Evolutionary conservation across 495 filamentous ascomycete species (phyloP).

Genomic region (Daldinia bambusicola): DNA sequence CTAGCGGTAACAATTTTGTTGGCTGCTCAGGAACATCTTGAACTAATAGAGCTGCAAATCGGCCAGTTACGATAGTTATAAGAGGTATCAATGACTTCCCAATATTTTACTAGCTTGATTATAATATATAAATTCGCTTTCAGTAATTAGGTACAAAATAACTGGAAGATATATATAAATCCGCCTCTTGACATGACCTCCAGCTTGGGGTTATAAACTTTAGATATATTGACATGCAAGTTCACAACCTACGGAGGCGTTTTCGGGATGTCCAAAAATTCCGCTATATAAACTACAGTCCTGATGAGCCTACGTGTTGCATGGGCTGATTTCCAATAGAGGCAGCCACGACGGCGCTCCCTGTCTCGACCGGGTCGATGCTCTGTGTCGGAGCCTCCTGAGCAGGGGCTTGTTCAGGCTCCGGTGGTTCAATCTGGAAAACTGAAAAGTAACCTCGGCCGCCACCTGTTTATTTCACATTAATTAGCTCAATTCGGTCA

Average conservation of each 20-base stretch:
- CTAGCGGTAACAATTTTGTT: constrained; percentile 70
- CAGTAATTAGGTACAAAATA: neutral
- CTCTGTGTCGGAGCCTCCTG: constrained; percentile 6
- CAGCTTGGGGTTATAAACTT: neutral
- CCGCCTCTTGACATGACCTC: neutral
- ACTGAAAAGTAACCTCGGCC: constrained; percentile 33
- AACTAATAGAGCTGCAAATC: neutral
- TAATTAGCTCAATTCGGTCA: neutral
- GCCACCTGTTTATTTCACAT: constrained; percentile 16
- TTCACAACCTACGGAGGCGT: neutral
- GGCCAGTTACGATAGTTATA: neutral
- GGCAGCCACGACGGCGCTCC: neutral
- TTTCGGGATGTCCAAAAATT: neutral
- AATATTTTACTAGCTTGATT: neutral
- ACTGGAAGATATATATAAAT: neutral
- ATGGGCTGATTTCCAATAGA: neutral
- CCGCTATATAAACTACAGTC: neutral
- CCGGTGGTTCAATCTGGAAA: neutral
- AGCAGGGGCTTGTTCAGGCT: neutral
- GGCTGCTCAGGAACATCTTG: constrained; percentile 46
- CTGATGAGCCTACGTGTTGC: neutral
- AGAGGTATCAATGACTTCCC: neutral
- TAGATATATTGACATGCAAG: neutral
- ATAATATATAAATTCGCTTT: neutral
- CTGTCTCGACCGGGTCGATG: neutral